These are phyloP conservation scores for Heritiera fomes DNA, from an alignment of 345 rosid genomes.

Conservation along the genomic window DNA sequence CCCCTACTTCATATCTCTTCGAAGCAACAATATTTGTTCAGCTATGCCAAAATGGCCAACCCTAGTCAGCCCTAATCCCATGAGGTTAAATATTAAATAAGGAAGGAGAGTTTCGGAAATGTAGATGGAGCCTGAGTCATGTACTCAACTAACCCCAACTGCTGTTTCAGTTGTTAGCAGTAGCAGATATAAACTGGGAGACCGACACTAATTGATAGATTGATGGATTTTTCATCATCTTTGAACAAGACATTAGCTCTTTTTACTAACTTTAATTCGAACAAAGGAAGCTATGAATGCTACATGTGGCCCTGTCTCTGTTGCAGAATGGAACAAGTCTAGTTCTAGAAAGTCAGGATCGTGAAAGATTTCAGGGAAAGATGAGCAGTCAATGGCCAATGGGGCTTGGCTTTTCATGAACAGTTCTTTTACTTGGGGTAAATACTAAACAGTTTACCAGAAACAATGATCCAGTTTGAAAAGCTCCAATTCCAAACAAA, in stretches of 20 bases:
- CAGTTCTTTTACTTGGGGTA: neutral
- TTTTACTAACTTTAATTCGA: neutral
- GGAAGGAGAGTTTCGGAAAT: neutral
- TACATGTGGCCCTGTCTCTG: neutral
- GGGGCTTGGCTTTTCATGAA: neutral
- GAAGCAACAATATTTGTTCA: too few species aligned
- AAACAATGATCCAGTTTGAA: neutral
- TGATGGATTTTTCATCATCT: constrained; percentile 9
- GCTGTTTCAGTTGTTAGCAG: neutral
- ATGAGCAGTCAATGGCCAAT: neutral
- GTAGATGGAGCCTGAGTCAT: neutral
- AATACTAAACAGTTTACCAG: neutral
- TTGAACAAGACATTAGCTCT: neutral
- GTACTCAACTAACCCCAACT: neutral
- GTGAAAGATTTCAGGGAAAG: neutral
- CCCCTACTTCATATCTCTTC: too few species aligned
- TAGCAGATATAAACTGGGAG: constrained; percentile 1
- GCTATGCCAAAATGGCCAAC: neutral
- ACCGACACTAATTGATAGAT: neutral
- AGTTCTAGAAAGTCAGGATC: neutral
- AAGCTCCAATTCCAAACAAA: too few species aligned
- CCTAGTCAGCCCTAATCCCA: too few species aligned
- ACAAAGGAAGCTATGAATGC: neutral
- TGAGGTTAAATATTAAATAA: neutral
- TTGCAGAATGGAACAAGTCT: neutral